Evolutionary conservation across 1,139 yeast genomes (phyloP).

Genomic region (Yarrowia galli): DNA sequence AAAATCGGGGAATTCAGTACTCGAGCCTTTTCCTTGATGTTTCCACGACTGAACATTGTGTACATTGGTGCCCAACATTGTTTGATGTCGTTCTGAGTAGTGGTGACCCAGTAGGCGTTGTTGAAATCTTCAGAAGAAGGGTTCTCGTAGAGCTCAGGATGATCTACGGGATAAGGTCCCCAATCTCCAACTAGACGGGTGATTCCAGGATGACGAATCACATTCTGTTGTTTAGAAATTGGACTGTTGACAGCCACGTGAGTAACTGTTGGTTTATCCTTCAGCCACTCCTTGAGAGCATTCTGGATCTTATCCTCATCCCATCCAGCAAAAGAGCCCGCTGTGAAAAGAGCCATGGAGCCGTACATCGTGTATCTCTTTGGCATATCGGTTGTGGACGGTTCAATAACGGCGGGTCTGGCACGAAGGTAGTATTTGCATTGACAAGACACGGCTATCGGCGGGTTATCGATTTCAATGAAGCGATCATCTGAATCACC

Average conservation of each 20-base stretch:
- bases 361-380: constrained; percentile 28
- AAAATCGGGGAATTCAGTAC: constrained; percentile 53
- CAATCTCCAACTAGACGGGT: constrained; percentile 68
- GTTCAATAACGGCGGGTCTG: not conserved
- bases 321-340: constrained; percentile 30
- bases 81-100: constrained; percentile 72
- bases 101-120: constrained; percentile 73
- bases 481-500: not conserved
- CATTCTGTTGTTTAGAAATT: constrained; percentile 21
- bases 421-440: constrained; percentile 1
- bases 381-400: not conserved
- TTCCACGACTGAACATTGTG: constrained; percentile 92
- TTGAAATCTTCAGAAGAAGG: constrained; percentile 59
- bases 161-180: constrained; percentile 62
- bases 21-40: constrained; percentile 79
- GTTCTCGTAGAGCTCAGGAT: constrained; percentile 45
- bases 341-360: constrained; percentile 33
- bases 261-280: constrained; percentile 5
- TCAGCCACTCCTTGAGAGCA: not conserved
- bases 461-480: not conserved
- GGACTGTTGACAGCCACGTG: constrained; percentile 36
- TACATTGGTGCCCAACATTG: constrained; percentile 87
- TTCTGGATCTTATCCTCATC: not conserved
- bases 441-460: not conserved
- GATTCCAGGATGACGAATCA: constrained; percentile 63